These are phyloP conservation scores for Fusarium redolens DNA, from an alignment of 2,329 filamentous ascomycete species.

Conservation along the genomic window DNA sequence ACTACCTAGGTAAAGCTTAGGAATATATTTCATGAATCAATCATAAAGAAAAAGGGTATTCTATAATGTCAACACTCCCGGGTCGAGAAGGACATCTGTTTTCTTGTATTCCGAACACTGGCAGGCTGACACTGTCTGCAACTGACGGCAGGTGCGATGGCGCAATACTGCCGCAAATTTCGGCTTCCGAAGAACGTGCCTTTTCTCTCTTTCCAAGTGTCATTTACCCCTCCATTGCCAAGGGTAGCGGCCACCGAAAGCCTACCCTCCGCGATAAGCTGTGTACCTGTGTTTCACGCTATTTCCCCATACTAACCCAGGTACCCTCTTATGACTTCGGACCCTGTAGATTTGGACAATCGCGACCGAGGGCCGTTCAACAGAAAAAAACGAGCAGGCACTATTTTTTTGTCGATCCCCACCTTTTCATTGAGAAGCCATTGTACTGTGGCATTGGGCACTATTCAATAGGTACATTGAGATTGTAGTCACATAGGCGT, in stretches of 20 bases:
- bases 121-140: conserved; percentile 2
- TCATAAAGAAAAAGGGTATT: background rate
- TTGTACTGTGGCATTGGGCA: conserved; percentile 25
- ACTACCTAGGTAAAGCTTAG: background rate
- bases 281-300: conserved; percentile 25
- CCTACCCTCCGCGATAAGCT: conserved; percentile 30
- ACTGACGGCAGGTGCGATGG: conserved; percentile 38
- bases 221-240: conserved; percentile 41
- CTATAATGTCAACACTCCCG: background rate
- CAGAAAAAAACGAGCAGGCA: conserved; percentile 8
- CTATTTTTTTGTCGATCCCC: conserved; percentile 21
- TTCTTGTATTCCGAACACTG: background rate
- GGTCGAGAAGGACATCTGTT: background rate
- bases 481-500: background rate
- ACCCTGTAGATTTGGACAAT: conserved; percentile 27
- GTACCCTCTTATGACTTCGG: conserved; percentile 33
- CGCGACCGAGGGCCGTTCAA: conserved; percentile 39
- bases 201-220: conserved; percentile 31
- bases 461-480: conserved; percentile 17
- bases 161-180: conserved; percentile 40
- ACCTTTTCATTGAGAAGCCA: conserved; percentile 4
- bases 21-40: background rate
- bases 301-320: conserved; percentile 4
- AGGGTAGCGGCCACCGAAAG: conserved; percentile 29
- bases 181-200: conserved; percentile 28